These are phyloP conservation scores for Auriscalpium orientale DNA, from an alignment of 768 basidiomycete species.

Conservation along the genomic window DNA sequence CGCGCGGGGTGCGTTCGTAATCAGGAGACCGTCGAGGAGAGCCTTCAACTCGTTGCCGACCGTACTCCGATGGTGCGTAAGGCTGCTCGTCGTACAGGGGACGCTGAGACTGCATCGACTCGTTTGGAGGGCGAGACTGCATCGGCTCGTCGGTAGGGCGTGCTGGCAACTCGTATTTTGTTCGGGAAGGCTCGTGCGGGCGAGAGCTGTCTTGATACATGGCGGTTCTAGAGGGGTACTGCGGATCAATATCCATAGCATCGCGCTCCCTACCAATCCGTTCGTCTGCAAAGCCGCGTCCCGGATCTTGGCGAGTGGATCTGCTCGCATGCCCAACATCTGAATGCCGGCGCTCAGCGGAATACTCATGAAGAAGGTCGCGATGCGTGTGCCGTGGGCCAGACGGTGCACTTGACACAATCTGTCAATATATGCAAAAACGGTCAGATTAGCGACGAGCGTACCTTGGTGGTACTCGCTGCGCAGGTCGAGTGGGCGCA, in stretches of 20 bases:
- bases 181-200: too few relatives aligned
- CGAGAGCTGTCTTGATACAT: constrained; percentile 1
- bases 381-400: constrained; percentile 5
- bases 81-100: too few relatives aligned
- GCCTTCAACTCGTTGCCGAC: neutral
- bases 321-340: neutral
- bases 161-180: too few relatives aligned
- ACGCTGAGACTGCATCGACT: too few relatives aligned
- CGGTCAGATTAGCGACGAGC: neutral
- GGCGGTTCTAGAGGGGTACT: constrained; percentile 6
- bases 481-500: neutral
- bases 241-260: constrained; percentile 9
- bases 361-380: constrained; percentile 1
- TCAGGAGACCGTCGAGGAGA: neutral
- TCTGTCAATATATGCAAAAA: neutral
- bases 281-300: neutral
- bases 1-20: neutral
- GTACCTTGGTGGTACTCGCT: constrained; percentile 1
- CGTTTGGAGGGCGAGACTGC: too few relatives aligned
- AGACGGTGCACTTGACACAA: constrained; percentile 1
- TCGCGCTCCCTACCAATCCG: constrained; percentile 2
- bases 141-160: too few relatives aligned
- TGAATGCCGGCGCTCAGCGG: neutral
- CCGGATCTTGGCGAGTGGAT: neutral
- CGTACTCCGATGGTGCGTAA: too few relatives aligned